Conservation (phyloP, 2,329 filamentous ascomycete genomes). For the Talaromyces piceae region DNA sequence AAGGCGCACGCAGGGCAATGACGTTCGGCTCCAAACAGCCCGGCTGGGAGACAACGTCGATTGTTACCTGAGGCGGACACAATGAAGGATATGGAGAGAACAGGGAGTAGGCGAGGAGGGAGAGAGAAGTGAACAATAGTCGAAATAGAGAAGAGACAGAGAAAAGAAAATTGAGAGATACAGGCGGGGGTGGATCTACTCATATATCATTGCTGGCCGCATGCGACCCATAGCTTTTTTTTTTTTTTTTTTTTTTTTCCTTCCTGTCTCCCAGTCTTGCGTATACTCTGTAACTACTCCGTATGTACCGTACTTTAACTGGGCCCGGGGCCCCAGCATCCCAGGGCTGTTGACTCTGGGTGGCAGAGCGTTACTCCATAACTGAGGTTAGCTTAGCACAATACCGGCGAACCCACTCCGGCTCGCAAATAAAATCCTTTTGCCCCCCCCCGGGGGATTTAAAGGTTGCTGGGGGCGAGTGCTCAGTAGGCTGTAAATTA, state of each 20-base stretch:
- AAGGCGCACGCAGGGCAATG: background rate
- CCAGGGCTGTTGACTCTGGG: too few species aligned
- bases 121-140: background rate
- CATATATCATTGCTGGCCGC: conserved; percentile 9
- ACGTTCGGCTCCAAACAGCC: conserved; percentile 3
- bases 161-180: background rate
- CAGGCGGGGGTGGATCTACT: conserved; percentile 2
- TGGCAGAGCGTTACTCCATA: too few species aligned
- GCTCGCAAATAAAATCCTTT: background rate
- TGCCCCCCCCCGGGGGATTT: background rate
- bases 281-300: too few species aligned
- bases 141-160: background rate
- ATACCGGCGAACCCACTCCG: too few species aligned
- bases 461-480: background rate
- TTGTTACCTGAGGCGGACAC: background rate
- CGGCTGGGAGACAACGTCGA: background rate
- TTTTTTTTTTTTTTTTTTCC: too few species aligned
- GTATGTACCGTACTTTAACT: background rate
- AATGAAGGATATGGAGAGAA: background rate
- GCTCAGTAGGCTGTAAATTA: background rate
- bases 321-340: background rate
- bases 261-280: too few species aligned
- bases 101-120: background rate
- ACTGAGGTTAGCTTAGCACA: too few species aligned
- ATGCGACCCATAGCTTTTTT: conserved; percentile 1